phyloP scores from a whole-genome alignment of 345 rosid genomes.

The Durio zibethinus region DNA sequence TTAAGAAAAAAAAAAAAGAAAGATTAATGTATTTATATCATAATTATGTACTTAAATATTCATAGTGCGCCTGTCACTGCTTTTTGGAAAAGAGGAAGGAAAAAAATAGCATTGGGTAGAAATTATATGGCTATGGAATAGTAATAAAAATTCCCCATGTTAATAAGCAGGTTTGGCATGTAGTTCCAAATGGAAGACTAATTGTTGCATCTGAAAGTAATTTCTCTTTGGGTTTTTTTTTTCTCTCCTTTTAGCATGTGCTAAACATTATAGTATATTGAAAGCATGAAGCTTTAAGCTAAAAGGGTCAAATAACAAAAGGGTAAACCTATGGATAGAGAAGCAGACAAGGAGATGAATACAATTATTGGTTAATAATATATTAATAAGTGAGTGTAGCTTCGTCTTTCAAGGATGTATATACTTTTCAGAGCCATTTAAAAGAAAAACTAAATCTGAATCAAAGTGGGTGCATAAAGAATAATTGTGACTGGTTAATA shows the following conservation, averaged over 20 bases:
- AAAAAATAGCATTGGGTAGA: too few relatives aligned
- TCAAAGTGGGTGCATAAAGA: conserved; percentile 6
- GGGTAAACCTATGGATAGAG: background rate
- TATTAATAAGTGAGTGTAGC: background rate
- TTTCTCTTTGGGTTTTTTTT: background rate
- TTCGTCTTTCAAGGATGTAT: conserved; percentile 4
- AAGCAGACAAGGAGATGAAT: background rate
- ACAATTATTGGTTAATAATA: background rate
- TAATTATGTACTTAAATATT: background rate
- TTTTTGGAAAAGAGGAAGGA: background rate
- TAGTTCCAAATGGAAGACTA: background rate
- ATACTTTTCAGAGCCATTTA: conserved; percentile 8
- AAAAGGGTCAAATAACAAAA: background rate
- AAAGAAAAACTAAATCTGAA: background rate
- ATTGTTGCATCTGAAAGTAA: background rate
- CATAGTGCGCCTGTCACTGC: background rate
- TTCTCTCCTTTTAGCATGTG: conserved; percentile 4
- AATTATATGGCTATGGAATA: background rate
- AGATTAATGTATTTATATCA: background rate
- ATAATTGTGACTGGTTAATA: background rate
- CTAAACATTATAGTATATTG: background rate
- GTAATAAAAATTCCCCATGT: background rate
- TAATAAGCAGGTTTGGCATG: background rate
- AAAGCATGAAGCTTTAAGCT: background rate
- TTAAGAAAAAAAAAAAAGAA: background rate